A percentile compares a stretch with the other conserved stretches of the same genome.
Conservation (phyloP, 441 rosid genomes). For the Macaranga tanarius region DNA sequence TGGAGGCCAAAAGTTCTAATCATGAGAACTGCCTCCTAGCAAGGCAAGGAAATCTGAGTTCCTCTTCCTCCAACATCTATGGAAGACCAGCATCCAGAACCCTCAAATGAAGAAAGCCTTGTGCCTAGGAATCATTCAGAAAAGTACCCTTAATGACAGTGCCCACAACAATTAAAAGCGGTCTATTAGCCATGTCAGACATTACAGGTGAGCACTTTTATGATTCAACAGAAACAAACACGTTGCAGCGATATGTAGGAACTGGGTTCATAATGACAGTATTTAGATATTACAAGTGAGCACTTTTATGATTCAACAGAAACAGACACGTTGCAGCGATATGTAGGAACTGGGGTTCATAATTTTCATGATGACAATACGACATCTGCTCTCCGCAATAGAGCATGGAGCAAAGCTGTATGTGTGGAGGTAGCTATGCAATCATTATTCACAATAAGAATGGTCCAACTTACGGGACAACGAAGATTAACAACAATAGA, state of each 20-base stretch:
- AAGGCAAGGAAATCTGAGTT: background rate
- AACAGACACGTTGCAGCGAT: no score
- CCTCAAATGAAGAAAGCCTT: background rate
- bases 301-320: background rate
- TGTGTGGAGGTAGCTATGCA: background rate
- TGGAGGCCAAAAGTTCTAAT: background rate
- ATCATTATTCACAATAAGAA: background rate
- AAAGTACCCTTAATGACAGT: no score
- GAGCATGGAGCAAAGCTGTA: background rate
- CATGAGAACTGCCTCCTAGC: background rate
- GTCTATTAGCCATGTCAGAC: background rate
- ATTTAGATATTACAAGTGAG: background rate
- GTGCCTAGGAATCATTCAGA: background rate
- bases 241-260: no score
- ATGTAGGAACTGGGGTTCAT: background rate
- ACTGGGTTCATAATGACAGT: background rate
- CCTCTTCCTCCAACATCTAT: background rate
- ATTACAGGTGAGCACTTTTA: background rate
- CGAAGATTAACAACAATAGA: slow-evolving; percentile 76
- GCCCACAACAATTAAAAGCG: background rate
- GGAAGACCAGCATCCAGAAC: background rate
- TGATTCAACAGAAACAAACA: background rate
- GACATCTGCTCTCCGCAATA: background rate
- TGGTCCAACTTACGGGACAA: slow-evolving; percentile 75
- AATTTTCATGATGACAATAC: no score